Conservation (phyloP, 805 yeast genomes). For the Hanseniaspora mollemarum region DNA sequence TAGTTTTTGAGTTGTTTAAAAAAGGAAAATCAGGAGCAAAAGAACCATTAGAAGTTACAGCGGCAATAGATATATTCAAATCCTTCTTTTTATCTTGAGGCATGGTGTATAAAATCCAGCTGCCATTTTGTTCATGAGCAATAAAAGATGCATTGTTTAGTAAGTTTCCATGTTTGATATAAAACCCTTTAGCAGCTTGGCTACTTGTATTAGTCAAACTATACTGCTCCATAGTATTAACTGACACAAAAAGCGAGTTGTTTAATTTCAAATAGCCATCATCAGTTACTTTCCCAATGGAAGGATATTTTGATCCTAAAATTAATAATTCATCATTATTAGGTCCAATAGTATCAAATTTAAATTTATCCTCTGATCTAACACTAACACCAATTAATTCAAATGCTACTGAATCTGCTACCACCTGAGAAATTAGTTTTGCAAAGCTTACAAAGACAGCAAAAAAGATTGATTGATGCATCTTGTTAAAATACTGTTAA, state of each 20-base stretch:
- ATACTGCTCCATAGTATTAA: conserved; percentile 21
- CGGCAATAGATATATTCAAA: conserved; percentile 19
- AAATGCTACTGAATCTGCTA: conserved; percentile 33
- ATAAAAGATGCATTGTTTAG: conserved; percentile 19
- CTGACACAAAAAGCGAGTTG: conserved; percentile 27
- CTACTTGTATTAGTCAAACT: conserved; percentile 20
- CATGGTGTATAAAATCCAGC: conserved; percentile 2
- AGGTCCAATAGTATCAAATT: conserved; percentile 25
- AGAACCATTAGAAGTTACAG: conserved; percentile 19
- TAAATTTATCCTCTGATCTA: conserved; percentile 31
- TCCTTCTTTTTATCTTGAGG: conserved; percentile 11
- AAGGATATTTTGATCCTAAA: conserved; percentile 14
- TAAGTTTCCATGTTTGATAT: conserved; percentile 32
- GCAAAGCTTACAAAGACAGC: neutral
- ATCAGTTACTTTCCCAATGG: conserved; percentile 23
- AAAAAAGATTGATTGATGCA: neutral
- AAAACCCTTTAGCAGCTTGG: conserved; percentile 30
- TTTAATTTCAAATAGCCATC: conserved; percentile 28
- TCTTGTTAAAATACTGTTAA: neutral
- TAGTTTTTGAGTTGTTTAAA: no score
- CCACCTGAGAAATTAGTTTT: neutral
- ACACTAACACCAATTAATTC: conserved; percentile 28
- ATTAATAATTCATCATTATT: conserved; percentile 20
- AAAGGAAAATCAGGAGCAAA: conserved; percentile 20
- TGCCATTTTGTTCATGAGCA: neutral